Evolutionary conservation across 805 yeast species (phyloP).

Genomic region (Schwanniomyces occidentalis): DNA sequence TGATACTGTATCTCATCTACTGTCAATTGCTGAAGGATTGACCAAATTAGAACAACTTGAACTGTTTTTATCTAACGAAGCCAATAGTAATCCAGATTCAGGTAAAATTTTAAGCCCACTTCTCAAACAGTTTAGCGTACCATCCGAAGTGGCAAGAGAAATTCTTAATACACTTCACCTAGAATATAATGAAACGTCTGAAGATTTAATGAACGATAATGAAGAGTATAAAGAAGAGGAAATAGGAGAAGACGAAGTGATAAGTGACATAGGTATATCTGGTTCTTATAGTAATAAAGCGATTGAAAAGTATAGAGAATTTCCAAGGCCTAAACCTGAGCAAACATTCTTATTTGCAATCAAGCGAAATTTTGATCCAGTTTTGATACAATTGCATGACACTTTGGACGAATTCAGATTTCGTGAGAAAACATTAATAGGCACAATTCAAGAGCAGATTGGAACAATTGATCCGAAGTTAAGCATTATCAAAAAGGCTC

Average conservation of each 20-base stretch:
- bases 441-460: constrained; percentile 18
- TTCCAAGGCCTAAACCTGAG: constrained; percentile 3
- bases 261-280: constrained; percentile 3
- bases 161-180: constrained; percentile 37
- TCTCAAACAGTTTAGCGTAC: constrained; percentile 33
- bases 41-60: constrained; percentile 21
- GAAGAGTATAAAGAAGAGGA: constrained; percentile 4
- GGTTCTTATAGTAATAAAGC: constrained; percentile 20
- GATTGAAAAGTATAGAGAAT: constrained; percentile 23
- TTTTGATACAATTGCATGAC: constrained; percentile 34
- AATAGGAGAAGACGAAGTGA: constrained; percentile 4
- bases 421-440: constrained; percentile 25
- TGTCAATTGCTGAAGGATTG: constrained; percentile 33
- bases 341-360: constrained; percentile 27
- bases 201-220: constrained; percentile 4
- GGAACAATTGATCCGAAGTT: constrained; percentile 29
- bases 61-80: constrained; percentile 13
- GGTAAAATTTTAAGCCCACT: constrained; percentile 21
- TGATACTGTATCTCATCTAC: constrained; percentile 29
- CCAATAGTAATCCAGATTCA: constrained; percentile 19
- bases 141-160: constrained; percentile 39
- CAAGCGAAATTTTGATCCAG: constrained; percentile 32
- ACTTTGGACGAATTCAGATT: constrained; percentile 23
- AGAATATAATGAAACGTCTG: constrained; percentile 9
- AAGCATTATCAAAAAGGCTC: constrained; percentile 25